A percentile compares a stretch with the other conserved stretches of the same genome.
phyloP scores from a whole-genome alignment of 192 early-diverging fungal genomes.

The Coemansia umbellata region DNA sequence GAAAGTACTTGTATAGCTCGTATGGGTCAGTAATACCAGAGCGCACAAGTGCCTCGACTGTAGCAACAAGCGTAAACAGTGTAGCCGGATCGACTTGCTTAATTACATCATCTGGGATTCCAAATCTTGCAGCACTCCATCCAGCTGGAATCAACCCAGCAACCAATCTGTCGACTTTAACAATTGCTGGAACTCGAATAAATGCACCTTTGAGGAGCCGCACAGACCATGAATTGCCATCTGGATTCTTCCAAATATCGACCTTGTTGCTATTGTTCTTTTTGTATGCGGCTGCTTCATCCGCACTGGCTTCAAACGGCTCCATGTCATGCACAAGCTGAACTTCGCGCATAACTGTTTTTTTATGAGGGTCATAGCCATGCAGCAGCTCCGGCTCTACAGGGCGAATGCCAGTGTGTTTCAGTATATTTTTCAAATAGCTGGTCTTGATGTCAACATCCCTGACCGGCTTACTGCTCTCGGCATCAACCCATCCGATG shows the following conservation, averaged over 20 bases:
- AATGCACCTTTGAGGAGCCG: constrained; percentile 82
- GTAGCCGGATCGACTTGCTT: constrained; percentile 83
- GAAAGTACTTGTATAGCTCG: constrained; percentile 93
- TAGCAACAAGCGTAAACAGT: constrained; percentile 76
- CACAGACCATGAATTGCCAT: constrained; percentile 70
- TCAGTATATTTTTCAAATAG: constrained; percentile 83
- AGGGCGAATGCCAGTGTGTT: constrained; percentile 53
- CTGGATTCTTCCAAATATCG: constrained; percentile 48
- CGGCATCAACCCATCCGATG: constrained; percentile 83
- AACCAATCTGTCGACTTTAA: constrained; percentile 72
- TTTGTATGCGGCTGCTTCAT: constrained; percentile 84
- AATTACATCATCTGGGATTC: constrained; percentile 84
- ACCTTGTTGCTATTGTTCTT: constrained; percentile 75
- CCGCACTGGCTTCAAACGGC: constrained; percentile 79
- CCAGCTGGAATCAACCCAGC: constrained; percentile 89
- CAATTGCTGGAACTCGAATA: constrained; percentile 84
- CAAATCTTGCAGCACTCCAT: constrained; percentile 83
- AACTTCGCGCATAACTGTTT: constrained; percentile 81
- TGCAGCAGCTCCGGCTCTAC: constrained; percentile 81
- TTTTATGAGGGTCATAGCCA: constrained; percentile 83
- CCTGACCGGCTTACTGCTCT: constrained; percentile 75
- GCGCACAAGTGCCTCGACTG: constrained; percentile 84
- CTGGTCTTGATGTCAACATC: constrained; percentile 84
- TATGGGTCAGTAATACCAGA: constrained; percentile 92
- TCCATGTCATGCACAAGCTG: constrained; percentile 81